Conservation (phyloP, 2,329 filamentous ascomycete genomes). For the Epichloe elymi region DNA sequence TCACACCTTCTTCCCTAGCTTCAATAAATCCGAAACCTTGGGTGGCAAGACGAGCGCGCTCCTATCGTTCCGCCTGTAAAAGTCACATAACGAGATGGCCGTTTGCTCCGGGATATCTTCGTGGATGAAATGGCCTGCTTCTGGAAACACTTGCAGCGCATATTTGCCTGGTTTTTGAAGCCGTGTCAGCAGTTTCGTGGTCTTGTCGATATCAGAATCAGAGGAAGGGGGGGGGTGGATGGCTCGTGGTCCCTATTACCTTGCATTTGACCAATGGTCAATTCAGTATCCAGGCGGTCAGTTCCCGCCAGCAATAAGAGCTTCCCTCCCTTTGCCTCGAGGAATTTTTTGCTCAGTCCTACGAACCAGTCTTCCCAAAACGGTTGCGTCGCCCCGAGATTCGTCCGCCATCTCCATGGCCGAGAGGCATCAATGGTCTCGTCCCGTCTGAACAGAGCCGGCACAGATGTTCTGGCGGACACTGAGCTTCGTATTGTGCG, state of each 20-base stretch:
- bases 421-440: conserved; percentile 23
- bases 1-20: conserved; percentile 47
- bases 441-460: conserved; percentile 53
- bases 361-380: conserved; percentile 95
- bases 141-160: conserved; percentile 83
- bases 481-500: conserved; percentile 72
- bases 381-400: conserved; percentile 68
- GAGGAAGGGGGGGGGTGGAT: not conserved
- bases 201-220: conserved; percentile 6
- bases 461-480: conserved; percentile 80
- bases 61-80: conserved; percentile 83
- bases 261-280: conserved; percentile 97
- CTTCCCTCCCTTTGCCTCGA: conserved; percentile 70
- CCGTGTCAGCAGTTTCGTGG: not conserved
- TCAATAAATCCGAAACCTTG: conserved; percentile 68
- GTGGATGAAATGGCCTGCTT: conserved; percentile 93
- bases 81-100: conserved; percentile 73
- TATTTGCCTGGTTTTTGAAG: conserved; percentile 56
- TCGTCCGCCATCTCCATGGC: conserved; percentile 74
- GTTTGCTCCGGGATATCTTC: conserved; percentile 90
- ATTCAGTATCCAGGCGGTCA: conserved; percentile 76
- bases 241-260: conserved; percentile 32
- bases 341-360: conserved; percentile 78
- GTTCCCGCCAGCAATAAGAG: conserved; percentile 76
- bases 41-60: conserved; percentile 75